Base-by-base conservation (phyloP, 768 basidiomycete species). In the Nidula microcarpa region DNA sequence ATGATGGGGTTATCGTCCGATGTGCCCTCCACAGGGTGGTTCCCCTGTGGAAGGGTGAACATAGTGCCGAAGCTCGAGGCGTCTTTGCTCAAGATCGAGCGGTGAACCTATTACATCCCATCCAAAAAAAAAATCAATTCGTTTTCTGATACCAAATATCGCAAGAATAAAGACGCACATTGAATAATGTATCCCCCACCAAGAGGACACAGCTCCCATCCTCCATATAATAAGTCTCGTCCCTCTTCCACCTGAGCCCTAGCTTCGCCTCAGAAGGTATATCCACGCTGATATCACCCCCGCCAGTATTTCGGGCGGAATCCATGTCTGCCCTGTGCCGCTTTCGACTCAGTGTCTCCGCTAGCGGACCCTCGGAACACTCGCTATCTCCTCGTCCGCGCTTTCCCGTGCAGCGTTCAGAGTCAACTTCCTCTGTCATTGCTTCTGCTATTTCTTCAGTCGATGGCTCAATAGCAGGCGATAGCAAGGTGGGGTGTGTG, bases 171-270 rank as follows among this genome's bases (percentile, higher is more conserved):
- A 16, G 13, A 43, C 34, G 9, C 56, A 86, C 87, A 61, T 86
- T 88, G 68, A 90, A 90, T 52, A 90, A 64, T 8, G 78, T 82
- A 59, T 84, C 77, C 54, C 79, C 76, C 10, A 89, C 80, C 33
- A 80, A 71, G 44, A 90, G 62, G 14, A 88, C 73, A 57, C 84
- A 87, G 59, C 85, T 87, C 43, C 87, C 88, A 58, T 88, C 85
- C 35, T 77, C 71, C 54, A 86, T 74, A 63, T 89, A 90, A 60
- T 79, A 89, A 5, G 62, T 64, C n/a, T 73, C 64, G 59, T 89
- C 86, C 50, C 76, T 69, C 32, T 23, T 39, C 23, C 23, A 30
- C 4, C 23, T 30, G 23, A 30, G 23, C 23, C 23, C 4, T 30
- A 30, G 23, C 4, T 30, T 30, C 23, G 23, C 23, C 23, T 30